phyloP scores from a whole-genome alignment of 179 eudicot species.

The Vitellaria paradoxa region DNA sequence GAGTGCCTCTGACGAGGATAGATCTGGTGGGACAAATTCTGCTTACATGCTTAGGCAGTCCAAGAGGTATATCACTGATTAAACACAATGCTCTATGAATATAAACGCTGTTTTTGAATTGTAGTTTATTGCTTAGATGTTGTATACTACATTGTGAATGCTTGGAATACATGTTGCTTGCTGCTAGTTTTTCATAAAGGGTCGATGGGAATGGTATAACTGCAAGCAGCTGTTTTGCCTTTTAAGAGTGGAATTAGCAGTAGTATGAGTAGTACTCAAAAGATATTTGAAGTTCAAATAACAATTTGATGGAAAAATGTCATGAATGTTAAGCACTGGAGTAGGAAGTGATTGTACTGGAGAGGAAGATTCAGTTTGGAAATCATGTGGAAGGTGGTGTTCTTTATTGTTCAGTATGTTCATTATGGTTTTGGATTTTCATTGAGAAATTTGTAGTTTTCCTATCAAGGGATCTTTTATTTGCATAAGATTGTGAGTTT shows the following conservation, averaged over 20 bases:
- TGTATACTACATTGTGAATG: background rate
- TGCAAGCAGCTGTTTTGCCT: background rate
- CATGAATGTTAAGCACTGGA: too few relatives aligned
- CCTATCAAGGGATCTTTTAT: too few relatives aligned
- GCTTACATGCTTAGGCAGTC: slow-evolving; percentile 40
- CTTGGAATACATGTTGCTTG: background rate
- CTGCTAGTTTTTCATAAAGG: background rate
- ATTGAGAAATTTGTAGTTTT: too few relatives aligned
- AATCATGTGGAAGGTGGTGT: too few relatives aligned
- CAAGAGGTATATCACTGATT: slow-evolving; percentile 51
- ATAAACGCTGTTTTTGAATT: background rate
- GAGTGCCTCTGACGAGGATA: slow-evolving; percentile 55
- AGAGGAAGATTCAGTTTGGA: too few relatives aligned
- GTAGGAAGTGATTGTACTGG: too few relatives aligned
- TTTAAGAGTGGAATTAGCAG: background rate
- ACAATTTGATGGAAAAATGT: too few relatives aligned
- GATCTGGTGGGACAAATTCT: slow-evolving; percentile 28
- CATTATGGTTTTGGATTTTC: too few relatives aligned
- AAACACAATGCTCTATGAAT: background rate
- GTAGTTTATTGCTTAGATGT: background rate
- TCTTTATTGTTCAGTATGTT: too few relatives aligned
- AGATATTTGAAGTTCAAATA: too few relatives aligned
- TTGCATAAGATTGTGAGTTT: too few relatives aligned
- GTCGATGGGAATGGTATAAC: background rate
- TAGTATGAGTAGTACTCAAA: too few relatives aligned